Base-by-base conservation (phyloP, 23 red algal species). In the Gracilaria caudata region DNA sequence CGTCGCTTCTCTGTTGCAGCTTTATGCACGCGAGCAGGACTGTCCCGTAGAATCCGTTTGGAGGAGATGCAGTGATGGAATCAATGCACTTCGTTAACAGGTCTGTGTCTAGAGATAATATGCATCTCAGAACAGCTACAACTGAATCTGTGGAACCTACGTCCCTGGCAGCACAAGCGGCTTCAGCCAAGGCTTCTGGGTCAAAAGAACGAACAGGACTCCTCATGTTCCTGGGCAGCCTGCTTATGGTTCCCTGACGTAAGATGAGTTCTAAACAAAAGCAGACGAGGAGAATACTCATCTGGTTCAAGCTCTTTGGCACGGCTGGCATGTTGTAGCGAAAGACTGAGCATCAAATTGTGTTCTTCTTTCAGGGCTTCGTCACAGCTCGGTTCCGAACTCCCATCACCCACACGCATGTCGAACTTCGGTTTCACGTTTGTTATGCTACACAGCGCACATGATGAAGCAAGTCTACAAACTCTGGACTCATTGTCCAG, bases 111-210 rank as follows among this genome's bases (percentile, higher is more conserved):
- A 91, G 45, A 29, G 45, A 43, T 25, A 91, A 46, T 20, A 91
- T 82, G 66, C 87, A 91, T 37, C 40, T 57, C 45, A 91, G 78
- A 36, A 76, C 87, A 13, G 87, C 87, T 11, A 91, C 35, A 40
- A 91, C 87, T 25, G 87, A 51, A 51, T 39, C 45, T 21, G 71
- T 72, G 17, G 87, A 91, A 14, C 87, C 87, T 12, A 77, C 74
- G 44, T 91, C 87, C 63, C 78, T 91, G 53, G 87, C 87, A 14
- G 76, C 77, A 81, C 87, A 91, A 11, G 87, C 87, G 10, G 87
- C 87, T 44, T 91, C 87, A 44, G 87, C 87, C 17, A 91, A 63
- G 8, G 77, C 78, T 17, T 45, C 87, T 12, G 87, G 46, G 56
- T 91, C 87, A 77, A 91, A 81, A 49, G 76, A 73, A 24, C 78